Evolutionary conservation across 768 basidiomycete genomes (phyloP).

Genomic region (Kwoniella heveanensis): DNA sequence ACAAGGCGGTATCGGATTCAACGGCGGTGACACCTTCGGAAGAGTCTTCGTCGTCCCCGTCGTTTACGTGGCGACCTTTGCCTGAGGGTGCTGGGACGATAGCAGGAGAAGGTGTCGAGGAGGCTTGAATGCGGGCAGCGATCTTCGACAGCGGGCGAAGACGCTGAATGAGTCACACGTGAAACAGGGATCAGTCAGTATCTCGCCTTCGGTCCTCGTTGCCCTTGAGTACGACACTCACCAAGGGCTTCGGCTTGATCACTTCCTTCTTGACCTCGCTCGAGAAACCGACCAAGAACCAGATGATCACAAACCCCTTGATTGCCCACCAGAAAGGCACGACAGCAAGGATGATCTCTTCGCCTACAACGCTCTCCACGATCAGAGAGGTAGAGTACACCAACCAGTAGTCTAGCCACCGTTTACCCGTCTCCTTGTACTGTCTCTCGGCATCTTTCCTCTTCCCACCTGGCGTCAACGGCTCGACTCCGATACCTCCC

Average conservation of each 20-base stretch:
- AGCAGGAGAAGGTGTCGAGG: background rate
- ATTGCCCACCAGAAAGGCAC: constrained; percentile 11
- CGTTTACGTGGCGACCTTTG: background rate
- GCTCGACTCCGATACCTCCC: background rate
- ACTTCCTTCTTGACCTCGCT: background rate
- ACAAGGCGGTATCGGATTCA: background rate
- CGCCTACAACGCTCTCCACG: constrained; percentile 1
- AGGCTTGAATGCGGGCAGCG: constrained; percentile 1
- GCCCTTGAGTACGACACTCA: too few species aligned
- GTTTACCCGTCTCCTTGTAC: constrained; percentile 1
- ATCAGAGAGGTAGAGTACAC: constrained; percentile 8
- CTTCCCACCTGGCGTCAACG: background rate
- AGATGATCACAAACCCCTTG: constrained; percentile 5
- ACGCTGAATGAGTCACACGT: background rate
- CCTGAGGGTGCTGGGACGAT: background rate
- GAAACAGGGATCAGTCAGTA: too few species aligned
- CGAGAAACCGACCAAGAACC: constrained; percentile 14
- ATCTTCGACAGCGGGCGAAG: constrained; percentile 8
- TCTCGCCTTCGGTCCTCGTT: too few species aligned
- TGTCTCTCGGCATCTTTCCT: constrained; percentile 9
- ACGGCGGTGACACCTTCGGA: background rate
- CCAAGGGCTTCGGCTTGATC: constrained; percentile 15
- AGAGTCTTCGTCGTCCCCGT: background rate
- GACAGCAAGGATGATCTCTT: background rate
- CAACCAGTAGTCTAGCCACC: constrained; percentile 24